Conservation (phyloP, 2,329 filamentous ascomycete genomes). For the Hawksworthiomyces lignivorus region DNA sequence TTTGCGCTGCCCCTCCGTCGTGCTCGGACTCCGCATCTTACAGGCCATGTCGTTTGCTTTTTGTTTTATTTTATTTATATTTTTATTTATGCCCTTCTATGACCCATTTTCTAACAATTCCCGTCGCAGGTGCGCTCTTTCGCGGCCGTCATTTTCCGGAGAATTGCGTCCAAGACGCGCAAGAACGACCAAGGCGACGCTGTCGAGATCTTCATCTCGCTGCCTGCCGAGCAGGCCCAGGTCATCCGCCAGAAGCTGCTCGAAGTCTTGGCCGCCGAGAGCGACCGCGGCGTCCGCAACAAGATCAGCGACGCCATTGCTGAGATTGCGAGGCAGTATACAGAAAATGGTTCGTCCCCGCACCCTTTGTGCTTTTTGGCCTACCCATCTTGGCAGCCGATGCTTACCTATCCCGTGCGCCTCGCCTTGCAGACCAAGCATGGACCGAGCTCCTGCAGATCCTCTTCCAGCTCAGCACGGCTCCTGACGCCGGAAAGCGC, state of each 20-base stretch:
- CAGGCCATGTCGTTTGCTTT: background rate
- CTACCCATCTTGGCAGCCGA: too few relatives aligned
- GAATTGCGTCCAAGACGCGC: slow-evolving; percentile 81
- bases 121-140: slow-evolving; percentile 73
- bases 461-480: slow-evolving; percentile 86
- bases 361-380: background rate
- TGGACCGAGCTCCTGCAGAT: slow-evolving; percentile 86
- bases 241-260: slow-evolving; percentile 80
- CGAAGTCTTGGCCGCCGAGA: slow-evolving; percentile 65
- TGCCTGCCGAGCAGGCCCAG: slow-evolving; percentile 64
- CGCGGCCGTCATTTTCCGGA: slow-evolving; percentile 85
- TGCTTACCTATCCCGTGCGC: too few relatives aligned
- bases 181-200: slow-evolving; percentile 66
- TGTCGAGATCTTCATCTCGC: slow-evolving; percentile 77
- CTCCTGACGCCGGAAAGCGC: slow-evolving; percentile 70
- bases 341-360: slow-evolving; percentile 67
- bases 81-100: too few relatives aligned
- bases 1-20: too few relatives aligned
- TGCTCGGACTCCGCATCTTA: too few relatives aligned
- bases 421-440: slow-evolving; percentile 52
- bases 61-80: slow-evolving; percentile 6
- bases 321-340: slow-evolving; percentile 90
- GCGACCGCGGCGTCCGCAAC: slow-evolving; percentile 69
- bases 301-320: slow-evolving; percentile 98
- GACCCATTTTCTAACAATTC: too few relatives aligned